These are phyloP conservation scores for Suhomyces terraborum DNA, from an alignment of 1,139 yeast species.

Conservation along the genomic window DNA sequence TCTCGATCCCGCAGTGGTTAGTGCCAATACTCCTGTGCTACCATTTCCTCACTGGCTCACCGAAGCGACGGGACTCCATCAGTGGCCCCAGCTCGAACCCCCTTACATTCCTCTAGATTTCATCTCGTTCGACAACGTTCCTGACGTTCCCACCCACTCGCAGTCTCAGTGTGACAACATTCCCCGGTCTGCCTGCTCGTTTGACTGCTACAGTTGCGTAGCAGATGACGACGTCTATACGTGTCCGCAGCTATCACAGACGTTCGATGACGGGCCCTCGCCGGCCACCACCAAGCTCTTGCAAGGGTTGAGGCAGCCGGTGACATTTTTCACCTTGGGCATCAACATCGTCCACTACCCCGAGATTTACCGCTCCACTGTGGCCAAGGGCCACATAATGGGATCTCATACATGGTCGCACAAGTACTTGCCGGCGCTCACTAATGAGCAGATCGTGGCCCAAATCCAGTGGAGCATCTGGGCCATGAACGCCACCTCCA, in stretches of 20 bases:
- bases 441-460: conserved; percentile 80
- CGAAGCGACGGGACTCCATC: conserved; percentile 66
- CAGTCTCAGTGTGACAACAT: conserved; percentile 61
- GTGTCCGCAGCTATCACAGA: conserved; percentile 75
- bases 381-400: conserved; percentile 68
- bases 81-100: conserved; percentile 86
- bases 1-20: not conserved
- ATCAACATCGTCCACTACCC: conserved; percentile 77
- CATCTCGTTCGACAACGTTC: conserved; percentile 55
- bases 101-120: conserved; percentile 83
- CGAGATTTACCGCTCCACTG: conserved; percentile 61
- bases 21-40: conserved; percentile 1
- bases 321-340: conserved; percentile 87
- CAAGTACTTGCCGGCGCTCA: conserved; percentile 72
- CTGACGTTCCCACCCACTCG: conserved; percentile 52
- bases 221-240: conserved; percentile 76
- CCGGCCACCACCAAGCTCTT: conserved; percentile 65
- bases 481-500: conserved; percentile 96
- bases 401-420: conserved; percentile 96
- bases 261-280: conserved; percentile 96
- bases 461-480: conserved; percentile 94
- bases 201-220: conserved; percentile 82
- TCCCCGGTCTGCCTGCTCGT: conserved; percentile 58
- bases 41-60: conserved; percentile 81
- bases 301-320: conserved; percentile 45